Evolutionary conservation across 78 protist species (phyloP).

Genomic region (Paulinella micropora): DNA sequence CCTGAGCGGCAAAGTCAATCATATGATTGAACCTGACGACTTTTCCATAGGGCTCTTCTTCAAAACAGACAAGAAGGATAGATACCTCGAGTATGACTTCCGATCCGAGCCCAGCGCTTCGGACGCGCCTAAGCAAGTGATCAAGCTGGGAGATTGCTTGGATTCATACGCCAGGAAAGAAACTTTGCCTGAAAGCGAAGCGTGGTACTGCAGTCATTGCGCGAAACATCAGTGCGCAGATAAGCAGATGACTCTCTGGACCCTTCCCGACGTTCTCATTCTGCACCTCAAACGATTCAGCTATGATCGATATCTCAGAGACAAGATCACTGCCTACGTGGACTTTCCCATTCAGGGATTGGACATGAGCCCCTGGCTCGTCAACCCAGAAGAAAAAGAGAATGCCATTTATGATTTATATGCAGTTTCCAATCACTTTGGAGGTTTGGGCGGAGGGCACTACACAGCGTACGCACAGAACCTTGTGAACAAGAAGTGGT

Average conservation of each 20-base stretch:
- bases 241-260: no score
- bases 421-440: conserved; percentile 77
- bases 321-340: conserved; percentile 53
- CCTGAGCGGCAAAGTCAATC: no score
- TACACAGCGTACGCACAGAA: conserved; percentile 74
- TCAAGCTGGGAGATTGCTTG: background rate
- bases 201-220: background rate
- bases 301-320: conserved; percentile 27
- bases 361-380: conserved; percentile 35
- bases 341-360: conserved; percentile 59
- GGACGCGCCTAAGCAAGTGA: no score
- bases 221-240: background rate
- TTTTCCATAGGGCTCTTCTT: no score
- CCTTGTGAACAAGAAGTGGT: background rate
- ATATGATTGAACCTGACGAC: no score
- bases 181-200: background rate
- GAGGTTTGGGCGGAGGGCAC: conserved; percentile 75
- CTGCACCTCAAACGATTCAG: conserved; percentile 62
- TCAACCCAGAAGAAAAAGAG: conserved; percentile 9
- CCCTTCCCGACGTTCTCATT: background rate
- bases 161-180: background rate
- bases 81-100: no score
- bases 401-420: conserved; percentile 54
- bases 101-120: no score
- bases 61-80: no score